These are phyloP conservation scores for Termitomyces sp. DNA, from an alignment of 768 basidiomycete genomes.

Conservation along the genomic window DNA sequence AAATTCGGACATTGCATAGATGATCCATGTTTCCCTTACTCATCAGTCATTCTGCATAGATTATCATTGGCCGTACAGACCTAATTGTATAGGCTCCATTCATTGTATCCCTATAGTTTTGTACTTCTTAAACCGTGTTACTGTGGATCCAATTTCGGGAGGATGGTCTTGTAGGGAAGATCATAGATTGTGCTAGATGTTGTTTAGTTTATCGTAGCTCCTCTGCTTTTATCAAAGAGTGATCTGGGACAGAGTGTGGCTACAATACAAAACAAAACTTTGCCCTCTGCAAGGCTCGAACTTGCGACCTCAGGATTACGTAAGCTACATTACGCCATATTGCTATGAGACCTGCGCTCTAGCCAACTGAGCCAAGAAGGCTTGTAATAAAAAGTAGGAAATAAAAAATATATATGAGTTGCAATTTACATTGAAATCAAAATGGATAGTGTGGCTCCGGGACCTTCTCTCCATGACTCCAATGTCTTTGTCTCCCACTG, in stretches of 20 bases:
- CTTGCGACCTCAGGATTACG: conserved; percentile 48
- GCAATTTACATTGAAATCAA: too few relatives aligned
- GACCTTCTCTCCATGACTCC: too few relatives aligned
- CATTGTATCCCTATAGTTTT: conserved; percentile 6
- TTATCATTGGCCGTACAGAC: conserved; percentile 3
- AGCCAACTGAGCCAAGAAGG: conserved; percentile 7
- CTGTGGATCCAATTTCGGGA: not conserved
- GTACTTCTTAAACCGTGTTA: conserved; percentile 6
- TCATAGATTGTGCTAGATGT: not conserved
- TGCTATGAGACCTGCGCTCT: conserved; percentile 6
- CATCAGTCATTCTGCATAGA: conserved; percentile 2
- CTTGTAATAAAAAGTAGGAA: too few relatives aligned
- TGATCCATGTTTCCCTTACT: not conserved
- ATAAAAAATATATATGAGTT: too few relatives aligned
- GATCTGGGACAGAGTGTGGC: too few relatives aligned
- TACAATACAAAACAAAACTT: not conserved
- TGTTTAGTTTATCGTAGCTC: not conserved
- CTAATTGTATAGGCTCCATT: conserved; percentile 3
- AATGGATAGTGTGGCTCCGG: too few relatives aligned
- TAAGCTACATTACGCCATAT: not conserved
- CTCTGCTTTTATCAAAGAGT: too few relatives aligned
- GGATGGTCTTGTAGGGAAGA: not conserved
- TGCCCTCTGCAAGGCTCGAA: conserved; percentile 49
- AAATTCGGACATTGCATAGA: not conserved
- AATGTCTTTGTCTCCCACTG: too few relatives aligned